Percentiles rank a stretch among this genome's conserved stretches.
These are phyloP conservation scores for Cyclocybe aegerita DNA, from an alignment of 768 basidiomycete species.

Conservation along the genomic window DNA sequence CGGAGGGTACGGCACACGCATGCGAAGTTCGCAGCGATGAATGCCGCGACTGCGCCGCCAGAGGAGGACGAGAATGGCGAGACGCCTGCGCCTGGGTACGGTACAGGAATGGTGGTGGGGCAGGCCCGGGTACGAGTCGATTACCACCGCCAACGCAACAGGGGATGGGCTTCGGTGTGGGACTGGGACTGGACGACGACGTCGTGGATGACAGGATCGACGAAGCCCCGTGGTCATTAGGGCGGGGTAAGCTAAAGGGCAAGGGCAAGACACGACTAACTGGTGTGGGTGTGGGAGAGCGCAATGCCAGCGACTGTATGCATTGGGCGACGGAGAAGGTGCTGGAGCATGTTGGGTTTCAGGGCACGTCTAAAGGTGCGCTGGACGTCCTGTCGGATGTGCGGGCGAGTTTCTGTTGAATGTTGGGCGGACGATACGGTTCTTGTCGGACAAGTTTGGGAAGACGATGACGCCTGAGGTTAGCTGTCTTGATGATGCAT, in stretches of 20 bases:
- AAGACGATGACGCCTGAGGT: conserved; percentile 86
- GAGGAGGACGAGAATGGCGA: conserved; percentile 38
- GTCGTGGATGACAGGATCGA: conserved; percentile 51
- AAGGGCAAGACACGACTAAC: conserved; percentile 22
- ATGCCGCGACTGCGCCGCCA: conserved; percentile 27
- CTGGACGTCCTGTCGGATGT: conserved; percentile 78
- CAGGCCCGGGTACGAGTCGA: conserved; percentile 13
- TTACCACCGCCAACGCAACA: background rate
- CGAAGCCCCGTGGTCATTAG: conserved; percentile 56
- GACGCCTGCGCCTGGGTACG: conserved; percentile 24
- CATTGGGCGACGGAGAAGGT: conserved; percentile 75
- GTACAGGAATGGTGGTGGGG: conserved; percentile 25
- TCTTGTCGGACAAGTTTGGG: conserved; percentile 78
- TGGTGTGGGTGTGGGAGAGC: conserved; percentile 58
- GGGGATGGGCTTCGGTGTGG: conserved; percentile 13
- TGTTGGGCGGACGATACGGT: conserved; percentile 83
- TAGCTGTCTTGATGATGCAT: conserved; percentile 32
- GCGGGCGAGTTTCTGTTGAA: conserved; percentile 81
- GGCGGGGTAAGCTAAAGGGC: conserved; percentile 20
- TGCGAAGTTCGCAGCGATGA: conserved; percentile 63
- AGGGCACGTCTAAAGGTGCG: conserved; percentile 77
- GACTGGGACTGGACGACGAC: conserved; percentile 27
- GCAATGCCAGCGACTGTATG: conserved; percentile 62
- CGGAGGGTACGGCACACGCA: conserved; percentile 73
- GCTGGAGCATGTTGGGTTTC: conserved; percentile 89